Percentiles rank a stretch among this genome's conserved stretches.
phyloP scores from a whole-genome alignment of 1,284 basidiomycete genomes.

The Mycena sp. region DNA sequence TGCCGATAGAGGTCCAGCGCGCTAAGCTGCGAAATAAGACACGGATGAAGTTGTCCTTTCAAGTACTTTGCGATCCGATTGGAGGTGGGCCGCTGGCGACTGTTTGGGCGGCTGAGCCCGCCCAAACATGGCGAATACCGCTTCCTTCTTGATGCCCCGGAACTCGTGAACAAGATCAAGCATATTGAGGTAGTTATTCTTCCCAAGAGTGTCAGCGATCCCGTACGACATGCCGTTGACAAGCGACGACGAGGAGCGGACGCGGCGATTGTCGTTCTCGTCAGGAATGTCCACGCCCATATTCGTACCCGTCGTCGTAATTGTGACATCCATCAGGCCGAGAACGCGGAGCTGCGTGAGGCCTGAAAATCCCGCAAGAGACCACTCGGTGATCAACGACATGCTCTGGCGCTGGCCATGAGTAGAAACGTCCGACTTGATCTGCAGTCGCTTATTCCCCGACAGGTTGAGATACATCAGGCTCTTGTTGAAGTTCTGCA shows the following conservation, averaged over 20 bases:
- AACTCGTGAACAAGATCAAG: conserved; percentile 94
- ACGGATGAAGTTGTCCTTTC: conserved; percentile 79
- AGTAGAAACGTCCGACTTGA: conserved; percentile 48
- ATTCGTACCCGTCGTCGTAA: conserved; percentile 61
- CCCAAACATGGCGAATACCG: conserved; percentile 85
- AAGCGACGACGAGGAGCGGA: conserved; percentile 91
- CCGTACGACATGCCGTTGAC: conserved; percentile 96
- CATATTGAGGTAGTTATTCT: conserved; percentile 83
- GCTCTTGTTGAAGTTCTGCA: too few relatives aligned
- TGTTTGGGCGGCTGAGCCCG: conserved; percentile 54
- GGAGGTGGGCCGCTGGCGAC: conserved; percentile 52
- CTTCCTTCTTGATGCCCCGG: conserved; percentile 80
- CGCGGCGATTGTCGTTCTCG: conserved; percentile 90
- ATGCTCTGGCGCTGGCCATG: conserved; percentile 27
- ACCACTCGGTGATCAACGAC: conserved; percentile 41
- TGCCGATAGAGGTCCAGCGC: conserved; percentile 55
- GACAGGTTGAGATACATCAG: conserved; percentile 84
- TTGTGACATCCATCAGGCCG: conserved; percentile 97
- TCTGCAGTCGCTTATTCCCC: conserved; percentile 59
- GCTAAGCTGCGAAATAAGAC: conserved; percentile 70
- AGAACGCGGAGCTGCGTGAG: conserved; percentile 86
- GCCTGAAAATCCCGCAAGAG: conserved; percentile 86
- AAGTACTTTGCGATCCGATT: conserved; percentile 81
- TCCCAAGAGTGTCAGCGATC: conserved; percentile 94
- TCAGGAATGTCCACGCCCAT: conserved; percentile 78